Base-by-base conservation (phyloP, 257 asterid species). In the Solanum virginianum region DNA sequence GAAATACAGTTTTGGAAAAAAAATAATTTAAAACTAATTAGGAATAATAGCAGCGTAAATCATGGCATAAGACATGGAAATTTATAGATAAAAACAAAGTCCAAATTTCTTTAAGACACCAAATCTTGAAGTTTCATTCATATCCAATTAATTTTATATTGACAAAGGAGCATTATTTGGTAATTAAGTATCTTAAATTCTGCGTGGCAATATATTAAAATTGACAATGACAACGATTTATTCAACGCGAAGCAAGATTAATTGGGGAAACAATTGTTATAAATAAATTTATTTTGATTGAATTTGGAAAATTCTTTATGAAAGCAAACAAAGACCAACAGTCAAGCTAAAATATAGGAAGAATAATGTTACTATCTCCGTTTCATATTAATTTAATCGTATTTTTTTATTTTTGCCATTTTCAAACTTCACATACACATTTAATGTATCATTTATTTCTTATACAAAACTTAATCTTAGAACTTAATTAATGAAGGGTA, bases 31-130 rank as follows among this genome's bases (percentile, higher is more conserved):
- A 36, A 36, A 32, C 3, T 43, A 85, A 29, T 29, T 29, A 57
- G 62, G 47, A 86, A 70, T 10, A 82, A 55, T 36, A 12, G 71
- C 85, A 87, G 80, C 91, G 90, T 56, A 85, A 87, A 88, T 91
- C 89, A 47, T 75, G 91, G 87, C 92, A 81, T 41, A 69, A 88
- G 80, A 32, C 83, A 82, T 11, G 93, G 90, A 29, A 9, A 80
- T 83, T 24, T 47, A 45, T n/a, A 10, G 70, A 53, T 74, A 65
- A 49, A 66, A 41, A 20, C 55, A 36, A 70, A 49, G 74, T 26
- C 83, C 47, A n/a, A n/a, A 54, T 56, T 41, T 22, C 51, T 69
- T 69, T 16, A 24, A 51, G 3, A 77, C 39, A 77, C 62, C 24
- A 77, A 75, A 77, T 77, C 26, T 51, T 51, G 60, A 75, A 47